Evolutionary conservation across 257 asterid species (phyloP).

Genomic region (Nicotiana sylvestris): DNA sequence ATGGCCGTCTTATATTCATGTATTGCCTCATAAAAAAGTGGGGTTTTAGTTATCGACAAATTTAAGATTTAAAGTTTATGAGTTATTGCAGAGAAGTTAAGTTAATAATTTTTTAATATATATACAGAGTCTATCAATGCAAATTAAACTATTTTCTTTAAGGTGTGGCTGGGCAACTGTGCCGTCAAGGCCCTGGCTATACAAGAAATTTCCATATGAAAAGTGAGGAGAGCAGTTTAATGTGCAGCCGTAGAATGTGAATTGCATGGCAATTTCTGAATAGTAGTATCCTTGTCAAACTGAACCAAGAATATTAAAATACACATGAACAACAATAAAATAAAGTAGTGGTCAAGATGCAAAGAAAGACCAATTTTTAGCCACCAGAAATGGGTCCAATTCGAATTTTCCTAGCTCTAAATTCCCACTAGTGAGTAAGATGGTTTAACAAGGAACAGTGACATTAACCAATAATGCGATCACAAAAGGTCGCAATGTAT

Average conservation of each 20-base stretch:
- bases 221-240: not conserved
- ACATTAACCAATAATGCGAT: not conserved
- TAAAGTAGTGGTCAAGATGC: not conserved
- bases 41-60: not conserved
- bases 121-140: too few relatives aligned
- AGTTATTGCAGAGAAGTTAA: too few relatives aligned
- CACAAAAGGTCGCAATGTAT: not conserved
- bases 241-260: slow-evolving; percentile 1
- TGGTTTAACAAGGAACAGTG: not conserved
- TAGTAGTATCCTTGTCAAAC: not conserved
- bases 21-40: not conserved
- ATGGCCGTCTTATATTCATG: not conserved
- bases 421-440: not conserved
- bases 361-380: not conserved
- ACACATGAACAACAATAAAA: not conserved
- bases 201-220: not conserved
- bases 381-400: not conserved
- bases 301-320: not conserved
- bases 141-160: too few relatives aligned
- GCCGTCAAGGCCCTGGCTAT: not conserved
- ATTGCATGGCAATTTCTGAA: not conserved
- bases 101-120: not conserved
- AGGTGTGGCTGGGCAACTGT: too few relatives aligned
- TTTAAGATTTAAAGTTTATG: too few relatives aligned
- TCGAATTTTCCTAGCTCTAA: not conserved